Evolutionary conservation across 116 monocot genomes (phyloP).

Genomic region (Cymodocea nodosa): DNA sequence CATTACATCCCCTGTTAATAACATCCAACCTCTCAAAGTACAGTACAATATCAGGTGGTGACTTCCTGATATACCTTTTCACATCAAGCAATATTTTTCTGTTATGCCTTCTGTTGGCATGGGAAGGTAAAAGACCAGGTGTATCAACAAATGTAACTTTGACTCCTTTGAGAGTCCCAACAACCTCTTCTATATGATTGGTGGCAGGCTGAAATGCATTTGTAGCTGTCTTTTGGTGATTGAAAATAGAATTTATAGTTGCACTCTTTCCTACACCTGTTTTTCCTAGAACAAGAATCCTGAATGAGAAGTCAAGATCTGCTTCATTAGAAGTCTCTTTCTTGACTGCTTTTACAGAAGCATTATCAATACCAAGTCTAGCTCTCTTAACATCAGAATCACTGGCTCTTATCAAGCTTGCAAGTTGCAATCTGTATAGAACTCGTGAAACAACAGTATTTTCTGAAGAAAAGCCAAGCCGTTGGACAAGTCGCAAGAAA

Average conservation of each 20-base stretch:
- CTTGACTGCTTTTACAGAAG: slow-evolving; percentile 44
- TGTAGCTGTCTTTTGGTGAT: slow-evolving; percentile 36
- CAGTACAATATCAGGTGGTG: slow-evolving; percentile 74
- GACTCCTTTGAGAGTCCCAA: slow-evolving; percentile 59
- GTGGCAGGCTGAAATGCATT: slow-evolving; percentile 68
- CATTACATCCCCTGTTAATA: slow-evolving; percentile 23
- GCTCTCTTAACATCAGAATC: slow-evolving; percentile 33
- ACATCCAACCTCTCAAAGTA: slow-evolving; percentile 76
- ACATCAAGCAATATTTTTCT: slow-evolving; percentile 49
- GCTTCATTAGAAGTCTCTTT: slow-evolving; percentile 32
- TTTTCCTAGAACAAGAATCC: slow-evolving; percentile 80
- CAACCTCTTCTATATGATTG: slow-evolving; percentile 47
- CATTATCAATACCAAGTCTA: slow-evolving; percentile 33
- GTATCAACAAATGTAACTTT: slow-evolving; percentile 73
- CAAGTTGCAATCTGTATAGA: slow-evolving; percentile 77
- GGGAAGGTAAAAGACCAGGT: slow-evolving; percentile 67
- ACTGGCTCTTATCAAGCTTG: slow-evolving; percentile 54
- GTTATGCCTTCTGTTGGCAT: slow-evolving; percentile 29
- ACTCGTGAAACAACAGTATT: slow-evolving; percentile 55
- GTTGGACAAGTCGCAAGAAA: slow-evolving; percentile 63
- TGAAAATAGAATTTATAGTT: slow-evolving; percentile 89
- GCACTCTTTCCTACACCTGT: slow-evolving; percentile 97
- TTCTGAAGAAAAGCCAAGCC: slow-evolving; percentile 42
- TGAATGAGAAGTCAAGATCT: slow-evolving; percentile 53
- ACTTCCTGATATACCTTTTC: slow-evolving; percentile 55